phyloP scores from a whole-genome alignment of 179 eudicot species.

The Drosera spatulata region DNA sequence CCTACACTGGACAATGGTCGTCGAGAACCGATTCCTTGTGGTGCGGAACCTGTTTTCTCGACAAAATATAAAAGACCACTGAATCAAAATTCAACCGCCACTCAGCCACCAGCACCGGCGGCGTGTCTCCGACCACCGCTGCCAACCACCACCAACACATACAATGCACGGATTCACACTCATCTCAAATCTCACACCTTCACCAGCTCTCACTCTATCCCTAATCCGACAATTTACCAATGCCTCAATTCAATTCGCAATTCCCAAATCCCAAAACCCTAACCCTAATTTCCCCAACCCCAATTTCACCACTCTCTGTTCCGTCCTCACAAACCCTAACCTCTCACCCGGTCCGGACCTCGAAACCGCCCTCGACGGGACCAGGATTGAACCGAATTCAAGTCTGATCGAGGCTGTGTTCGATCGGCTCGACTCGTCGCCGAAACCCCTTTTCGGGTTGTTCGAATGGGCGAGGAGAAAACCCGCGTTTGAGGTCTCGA shows the following conservation, averaged over 20 bases:
- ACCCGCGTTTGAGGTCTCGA: conserved; percentile 21
- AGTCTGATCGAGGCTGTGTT: conserved; percentile 29
- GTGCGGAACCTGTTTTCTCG: too few relatives aligned
- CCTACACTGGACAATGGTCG: too few relatives aligned
- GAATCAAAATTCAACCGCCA: too few relatives aligned
- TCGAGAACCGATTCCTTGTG: too few relatives aligned
- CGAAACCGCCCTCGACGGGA: conserved; percentile 28
- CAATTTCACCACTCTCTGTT: conserved; percentile 25
- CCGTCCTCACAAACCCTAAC: conserved; percentile 29
- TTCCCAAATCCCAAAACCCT: conserved; percentile 10
- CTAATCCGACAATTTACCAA: too few relatives aligned
- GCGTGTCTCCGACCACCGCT: too few relatives aligned
- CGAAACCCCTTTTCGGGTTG: conserved; percentile 30
- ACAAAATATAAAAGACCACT: too few relatives aligned
- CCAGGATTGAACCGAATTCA: conserved; percentile 20
- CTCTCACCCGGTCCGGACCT: conserved; percentile 22
- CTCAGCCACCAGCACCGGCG: too few relatives aligned
- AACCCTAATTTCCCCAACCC: conserved; percentile 14
- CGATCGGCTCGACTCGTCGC: conserved; percentile 35
- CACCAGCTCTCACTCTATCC: too few relatives aligned
- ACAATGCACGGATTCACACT: too few relatives aligned
- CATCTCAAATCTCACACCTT: too few relatives aligned
- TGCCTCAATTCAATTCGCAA: not conserved
- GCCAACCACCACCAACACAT: too few relatives aligned
- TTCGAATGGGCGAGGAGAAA: conserved; percentile 53